Base-by-base conservation (phyloP, 345 rosid species). In the Salix viminalis region DNA sequence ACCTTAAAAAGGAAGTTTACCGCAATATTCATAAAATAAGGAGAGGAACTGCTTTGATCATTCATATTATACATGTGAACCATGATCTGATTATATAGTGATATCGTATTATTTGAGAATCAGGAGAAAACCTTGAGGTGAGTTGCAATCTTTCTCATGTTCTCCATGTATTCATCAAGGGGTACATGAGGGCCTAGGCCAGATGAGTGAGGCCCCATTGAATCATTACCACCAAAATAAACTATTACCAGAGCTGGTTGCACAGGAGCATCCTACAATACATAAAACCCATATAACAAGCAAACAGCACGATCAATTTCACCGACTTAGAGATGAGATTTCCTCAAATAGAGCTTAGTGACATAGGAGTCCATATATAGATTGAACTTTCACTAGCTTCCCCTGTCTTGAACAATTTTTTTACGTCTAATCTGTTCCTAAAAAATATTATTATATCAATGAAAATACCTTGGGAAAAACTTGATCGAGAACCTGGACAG, bases 151-250 rank as follows among this genome's bases (percentile, higher is more conserved):
- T 87, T 90, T 79, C 86, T 86, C 97, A 92, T 92, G 87, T 96
- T 92, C 36, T 92, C 91, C 24, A 92, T 73, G 70, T 90, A 96
- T 72, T 92, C 91, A 64, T 84, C 46, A 72, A 96, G 92, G 3
- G 96, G 97, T 0, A 96, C 97, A 68, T 96, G 98, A 71, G 98
- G 97, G 65, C 99, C 99, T 15, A 94, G 83, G 78, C 96, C 97
- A 81, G 97, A 90, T 60, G 97, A 65, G 82, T 96, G 98, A 86
- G 99, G 84, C 23, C 96, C 97, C 96, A 96, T 92, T 9, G 99
- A 94, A 77, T 94, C 98, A 64, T 96, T 96, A 72, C 98, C 99
- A 39, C 99, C 99, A 81, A 96, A 92, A 83, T 96, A 96, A 19
- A 91, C 98, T 79, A 96, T 85, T 74, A 92, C 90, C 81, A 96